Evolutionary conservation across 2,329 filamentous ascomycete species (phyloP), one percentile per base, ranked within the genome.

Genomic region (Pyrenophora teres): DNA sequence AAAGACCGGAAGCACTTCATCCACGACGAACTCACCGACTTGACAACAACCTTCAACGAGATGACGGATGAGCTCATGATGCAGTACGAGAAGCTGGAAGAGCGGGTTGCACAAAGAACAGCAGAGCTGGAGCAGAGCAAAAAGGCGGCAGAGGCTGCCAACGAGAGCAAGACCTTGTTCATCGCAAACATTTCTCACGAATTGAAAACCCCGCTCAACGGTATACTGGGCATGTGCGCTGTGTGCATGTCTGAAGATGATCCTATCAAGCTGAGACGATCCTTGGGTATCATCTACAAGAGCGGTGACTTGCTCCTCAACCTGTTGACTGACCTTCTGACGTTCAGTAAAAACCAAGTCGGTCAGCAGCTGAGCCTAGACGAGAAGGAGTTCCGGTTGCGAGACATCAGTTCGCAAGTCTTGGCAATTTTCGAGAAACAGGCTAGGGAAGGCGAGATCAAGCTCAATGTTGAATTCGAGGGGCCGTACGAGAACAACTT

Each of bases 141-240:
- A 72, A 90, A 91, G 75, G 90, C 91, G 1, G 92, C 92, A 1
- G 92, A 96, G 73, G 89, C 90, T n/a, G 92, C 92, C 3, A 97
- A 96, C 64, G 90, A 96, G 75, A 95, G 90, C 80, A 99, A 99
- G 77, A 97, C 94, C 0, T 80, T 97, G 7, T 97, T 97, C 76
- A 95, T 99, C 57, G 94, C 94, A 15, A 97, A 97, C 65, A 96
- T 97, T 43, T 86, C 83, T 1, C 86, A 88, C 61, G 86, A 97
- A 72, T 80, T 99, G 31, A 95, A 96, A 70, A 99, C 94, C 1
- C 94, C 94, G 0, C 81, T 97, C 50, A 97, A 97, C 68, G 94
- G 93, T 10, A 97, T 97, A 41, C 80, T 99, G 65, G 94, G 94
- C 52, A 94, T 97, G 88, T 92, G 88, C 62, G 89, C 91, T 0